Base-by-base conservation (phyloP, 331 rosid genomes). In the Pyrus hybrid region DNA sequence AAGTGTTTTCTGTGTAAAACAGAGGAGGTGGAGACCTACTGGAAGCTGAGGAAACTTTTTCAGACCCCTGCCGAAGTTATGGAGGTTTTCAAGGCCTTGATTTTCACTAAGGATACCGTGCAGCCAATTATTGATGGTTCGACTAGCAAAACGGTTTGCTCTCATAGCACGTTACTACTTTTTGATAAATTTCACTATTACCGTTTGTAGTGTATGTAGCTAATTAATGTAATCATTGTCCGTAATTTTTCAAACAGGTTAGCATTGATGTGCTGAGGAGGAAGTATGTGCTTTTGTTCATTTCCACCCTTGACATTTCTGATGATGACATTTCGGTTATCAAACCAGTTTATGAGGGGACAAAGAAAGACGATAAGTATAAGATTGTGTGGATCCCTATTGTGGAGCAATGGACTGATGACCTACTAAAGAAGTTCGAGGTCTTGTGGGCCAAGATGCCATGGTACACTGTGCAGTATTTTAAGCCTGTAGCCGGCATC, bases 291-390 rank as follows among this genome's bases (percentile, higher is more conserved):
- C 25, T 86, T 1, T 1, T 84, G 28, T 84, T 88, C 81, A 74
- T 90, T 43, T 88, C 92, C 3, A 82, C 82, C 5, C 80, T 90
- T 0, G 89, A 85, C 66, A 83, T 82, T 68, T 71, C 83, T 1
- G 79, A 84, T 8, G 88, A 85, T 0, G 93, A 88, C 73, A 71
- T 76, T 49, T 14, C 41, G 0, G 3, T 66, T 25, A 72, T 88
- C 2, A 68, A 76, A 30, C 84, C 70, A 3, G 6, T 71, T n/a
- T 5, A 81, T 2, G 81, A 76, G 22, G 3, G 1, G 8, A 71
- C 68, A 7, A 66, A 70, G 67, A 75, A 61, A 16, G 66, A 74
- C 0, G 5, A 53, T 3, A 25, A 63, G 3, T 74, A 68, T 35
- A 73, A n/a, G 47, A 77, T 82, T 64, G 73, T 82, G 13, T 82